Evolutionary conservation across 495 filamentous ascomycete genomes (phyloP).

Genomic region (Xylaria telfairii): DNA sequence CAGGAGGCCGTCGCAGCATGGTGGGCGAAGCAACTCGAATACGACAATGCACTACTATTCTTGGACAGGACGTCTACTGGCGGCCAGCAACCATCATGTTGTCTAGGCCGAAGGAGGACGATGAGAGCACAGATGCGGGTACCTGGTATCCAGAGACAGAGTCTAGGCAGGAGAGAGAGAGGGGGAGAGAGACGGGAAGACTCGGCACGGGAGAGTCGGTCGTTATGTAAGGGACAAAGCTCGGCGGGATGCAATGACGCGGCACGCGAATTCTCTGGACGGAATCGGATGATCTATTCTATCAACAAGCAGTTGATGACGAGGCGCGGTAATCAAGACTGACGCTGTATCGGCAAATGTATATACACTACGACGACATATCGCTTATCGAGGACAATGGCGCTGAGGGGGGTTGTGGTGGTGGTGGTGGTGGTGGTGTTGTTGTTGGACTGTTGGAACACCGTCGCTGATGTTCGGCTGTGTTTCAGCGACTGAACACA

Average conservation of each 20-base stretch:
- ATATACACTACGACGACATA: background rate
- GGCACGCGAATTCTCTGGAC: background rate
- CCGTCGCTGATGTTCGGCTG: background rate
- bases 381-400: background rate
- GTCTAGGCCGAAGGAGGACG: background rate
- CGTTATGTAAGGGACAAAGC: no score
- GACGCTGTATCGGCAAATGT: background rate
- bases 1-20: slow-evolving; percentile 64
- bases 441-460: background rate
- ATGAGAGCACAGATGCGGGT: background rate
- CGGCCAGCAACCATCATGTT: slow-evolving; percentile 17
- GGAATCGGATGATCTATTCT: background rate
- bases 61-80: background rate
- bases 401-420: background rate
- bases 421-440: background rate
- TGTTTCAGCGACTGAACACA: slow-evolving; percentile 5
- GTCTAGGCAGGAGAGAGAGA: background rate
- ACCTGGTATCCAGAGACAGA: background rate
- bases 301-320: background rate
- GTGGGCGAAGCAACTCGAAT: slow-evolving; percentile 52
- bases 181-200: slow-evolving; percentile 3
- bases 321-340: background rate
- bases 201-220: background rate
- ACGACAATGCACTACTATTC: slow-evolving; percentile 23
- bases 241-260: background rate